Evolutionary conservation across 345 rosid species (phyloP).

Genomic region (Streptanthus diversifolius): DNA sequence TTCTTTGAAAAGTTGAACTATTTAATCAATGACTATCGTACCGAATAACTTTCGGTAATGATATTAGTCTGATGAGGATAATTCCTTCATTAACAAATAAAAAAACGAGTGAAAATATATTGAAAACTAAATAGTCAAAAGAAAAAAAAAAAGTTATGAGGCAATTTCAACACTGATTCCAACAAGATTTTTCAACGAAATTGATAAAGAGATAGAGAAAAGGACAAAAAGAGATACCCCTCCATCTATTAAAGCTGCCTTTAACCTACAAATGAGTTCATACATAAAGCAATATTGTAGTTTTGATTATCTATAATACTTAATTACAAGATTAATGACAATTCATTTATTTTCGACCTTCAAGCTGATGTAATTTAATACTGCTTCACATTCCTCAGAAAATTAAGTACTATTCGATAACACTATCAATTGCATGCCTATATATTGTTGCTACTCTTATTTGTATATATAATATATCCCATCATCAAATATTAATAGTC

Average conservation of each 20-base stretch:
- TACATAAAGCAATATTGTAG: background rate
- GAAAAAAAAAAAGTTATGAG: background rate
- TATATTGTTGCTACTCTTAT: background rate
- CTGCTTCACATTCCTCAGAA: conserved; percentile 5
- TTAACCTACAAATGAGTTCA: too few species aligned
- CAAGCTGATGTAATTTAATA: background rate
- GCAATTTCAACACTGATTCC: conserved; percentile 22
- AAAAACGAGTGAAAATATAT: background rate
- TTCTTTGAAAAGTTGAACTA: background rate
- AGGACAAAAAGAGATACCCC: background rate
- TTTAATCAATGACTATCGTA: background rate
- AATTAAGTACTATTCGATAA: background rate
- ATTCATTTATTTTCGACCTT: background rate
- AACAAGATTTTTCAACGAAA: conserved; percentile 21
- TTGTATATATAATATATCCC: background rate
- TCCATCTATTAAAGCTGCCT: conserved; percentile 19
- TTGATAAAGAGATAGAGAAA: conserved; percentile 6
- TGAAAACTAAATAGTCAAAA: conserved; percentile 12
- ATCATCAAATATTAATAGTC: background rate
- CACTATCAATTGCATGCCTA: background rate
- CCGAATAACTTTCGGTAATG: background rate
- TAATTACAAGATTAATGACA: background rate
- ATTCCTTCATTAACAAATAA: background rate
- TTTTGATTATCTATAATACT: background rate
- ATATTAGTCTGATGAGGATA: background rate